These are phyloP conservation scores for Xylaria arbuscula DNA, from an alignment of 2,329 filamentous ascomycete genomes.

Conservation along the genomic window DNA sequence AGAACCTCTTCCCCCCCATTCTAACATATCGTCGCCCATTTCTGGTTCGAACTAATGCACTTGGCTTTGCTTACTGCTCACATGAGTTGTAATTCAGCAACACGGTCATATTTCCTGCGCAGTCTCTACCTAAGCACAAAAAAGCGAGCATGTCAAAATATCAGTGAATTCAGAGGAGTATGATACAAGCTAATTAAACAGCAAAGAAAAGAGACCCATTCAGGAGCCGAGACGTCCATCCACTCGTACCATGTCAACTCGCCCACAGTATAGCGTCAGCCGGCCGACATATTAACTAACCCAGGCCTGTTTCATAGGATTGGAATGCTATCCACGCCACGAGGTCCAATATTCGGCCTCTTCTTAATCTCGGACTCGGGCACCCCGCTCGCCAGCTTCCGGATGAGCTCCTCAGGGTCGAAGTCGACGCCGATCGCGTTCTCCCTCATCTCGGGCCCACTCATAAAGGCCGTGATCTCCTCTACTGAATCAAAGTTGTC, in stretches of 20 bases:
- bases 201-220: not conserved
- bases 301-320: not conserved
- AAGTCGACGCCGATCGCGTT: constrained; percentile 59
- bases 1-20: not conserved
- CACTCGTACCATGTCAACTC: no score
- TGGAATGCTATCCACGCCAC: constrained; percentile 35
- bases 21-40: no score
- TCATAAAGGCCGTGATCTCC: constrained; percentile 57
- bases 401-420: constrained; percentile 57
- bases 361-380: constrained; percentile 45
- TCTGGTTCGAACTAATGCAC: no score
- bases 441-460: constrained; percentile 48
- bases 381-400: constrained; percentile 43
- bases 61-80: not conserved
- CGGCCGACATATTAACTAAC: not conserved
- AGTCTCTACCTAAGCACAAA: not conserved
- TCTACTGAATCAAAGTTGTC: constrained; percentile 55
- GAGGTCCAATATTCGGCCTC: constrained; percentile 43
- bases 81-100: not conserved
- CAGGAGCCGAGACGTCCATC: not conserved
- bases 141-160: not conserved
- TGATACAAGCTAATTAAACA: not conserved
- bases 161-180: not conserved
- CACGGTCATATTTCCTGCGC: not conserved
- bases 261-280: no score